Evolutionary conservation across 202 grass and related monocot species (phyloP), one percentile per base, ranked within the genome.

Genomic region (Alloteropsis angusta): DNA sequence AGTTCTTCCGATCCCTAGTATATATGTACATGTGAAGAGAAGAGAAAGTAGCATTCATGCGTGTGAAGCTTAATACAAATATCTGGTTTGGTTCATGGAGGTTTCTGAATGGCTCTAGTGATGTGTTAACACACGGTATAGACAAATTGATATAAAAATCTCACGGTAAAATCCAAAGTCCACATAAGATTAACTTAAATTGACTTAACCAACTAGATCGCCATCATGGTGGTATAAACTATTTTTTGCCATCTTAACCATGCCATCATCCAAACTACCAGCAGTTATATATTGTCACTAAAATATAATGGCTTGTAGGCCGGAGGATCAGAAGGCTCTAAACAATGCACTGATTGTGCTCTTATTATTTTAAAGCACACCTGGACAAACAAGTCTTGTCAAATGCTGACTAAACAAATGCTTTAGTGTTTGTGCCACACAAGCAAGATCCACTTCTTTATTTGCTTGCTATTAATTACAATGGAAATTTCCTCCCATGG

Each of bases 161-260:
- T 22, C 18, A 1, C 15, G 52, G 60, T 74, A 62, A 73, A 78
- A 74, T 54, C 78, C 78, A 66, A 85, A 74, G 78, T 82, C 82
- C 78, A 67, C 78, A 77, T 78, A 85, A 15, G 52, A 85, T 81
- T 88, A 85, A 89, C 67, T 82, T 85, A 89, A 68, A 76, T 85
- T 82, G 87, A 85, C 83, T 74, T 32, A 68, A 85, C 78, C 74
- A 77, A 74, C 78, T 53, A 49, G 58, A 74, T 85, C 78, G 35
- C 83, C 19, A 85, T 82, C 83, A 74, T 46, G 28, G 22, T 50
- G 56, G n/a, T 72, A 72, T 85, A 77, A 43, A 50, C 9, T 77
- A 81, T 60, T 65, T 25, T 58, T 28, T 77, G 49, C 43, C 57
- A 25, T 18, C 46, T 32, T 34, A 58, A 43, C 81, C 82, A 73